Percentiles rank a stretch among this genome's conserved stretches.
phyloP scores from a whole-genome alignment of 2,329 filamentous ascomycete genomes.

The Curvularia sp. region DNA sequence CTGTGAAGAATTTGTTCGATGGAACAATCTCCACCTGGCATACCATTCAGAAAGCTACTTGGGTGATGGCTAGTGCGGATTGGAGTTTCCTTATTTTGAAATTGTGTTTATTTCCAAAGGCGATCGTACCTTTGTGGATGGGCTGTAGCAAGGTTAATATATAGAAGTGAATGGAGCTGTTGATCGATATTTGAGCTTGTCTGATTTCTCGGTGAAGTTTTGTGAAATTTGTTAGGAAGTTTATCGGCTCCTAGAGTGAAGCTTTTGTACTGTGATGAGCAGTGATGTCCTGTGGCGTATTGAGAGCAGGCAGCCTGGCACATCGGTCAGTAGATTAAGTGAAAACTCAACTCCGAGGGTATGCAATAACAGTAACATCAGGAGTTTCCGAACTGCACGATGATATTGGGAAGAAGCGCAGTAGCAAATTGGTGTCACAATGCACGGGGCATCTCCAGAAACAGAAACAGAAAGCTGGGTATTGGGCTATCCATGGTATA shows the following conservation, averaged over 20 bases:
- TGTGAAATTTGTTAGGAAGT: background rate
- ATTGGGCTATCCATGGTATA: background rate
- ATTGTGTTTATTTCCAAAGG: background rate
- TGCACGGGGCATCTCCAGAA: background rate
- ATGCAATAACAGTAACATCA: too few species aligned
- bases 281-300: background rate
- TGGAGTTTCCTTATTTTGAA: background rate
- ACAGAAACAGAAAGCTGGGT: background rate
- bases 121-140: background rate
- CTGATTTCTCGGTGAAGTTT: background rate
- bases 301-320: background rate
- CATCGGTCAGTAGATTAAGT: background rate
- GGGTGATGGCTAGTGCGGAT: background rate
- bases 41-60: background rate
- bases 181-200: background rate
- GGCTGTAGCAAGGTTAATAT: slow-evolving; percentile 7
- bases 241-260: background rate
- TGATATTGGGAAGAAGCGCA: background rate
- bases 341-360: too few species aligned
- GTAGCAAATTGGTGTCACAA: background rate
- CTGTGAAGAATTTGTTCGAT: background rate
- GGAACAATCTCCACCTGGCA: background rate
- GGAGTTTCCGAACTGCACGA: background rate
- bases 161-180: background rate
- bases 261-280: background rate